Evolutionary conservation across 495 filamentous ascomycete genomes (phyloP).

Genomic region (Ramalina intermedia): DNA sequence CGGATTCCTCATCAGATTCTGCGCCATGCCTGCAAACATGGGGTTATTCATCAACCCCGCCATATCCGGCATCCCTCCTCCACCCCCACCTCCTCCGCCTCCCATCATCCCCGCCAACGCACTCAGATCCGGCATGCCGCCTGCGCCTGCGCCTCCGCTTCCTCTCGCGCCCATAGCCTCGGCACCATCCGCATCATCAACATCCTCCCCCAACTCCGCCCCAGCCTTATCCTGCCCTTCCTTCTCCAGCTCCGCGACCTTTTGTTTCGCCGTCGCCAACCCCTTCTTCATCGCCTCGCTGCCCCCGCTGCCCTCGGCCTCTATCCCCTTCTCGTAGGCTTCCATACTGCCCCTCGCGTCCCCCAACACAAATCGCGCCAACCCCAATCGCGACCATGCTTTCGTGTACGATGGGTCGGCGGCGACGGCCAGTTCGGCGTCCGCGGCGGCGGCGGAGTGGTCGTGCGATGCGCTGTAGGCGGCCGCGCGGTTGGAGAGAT

Average conservation of each 20-base stretch:
- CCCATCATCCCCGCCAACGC: slow-evolving; percentile 60
- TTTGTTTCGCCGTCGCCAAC: slow-evolving; percentile 74
- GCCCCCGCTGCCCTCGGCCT: slow-evolving; percentile 83
- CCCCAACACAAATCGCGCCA: slow-evolving; percentile 78
- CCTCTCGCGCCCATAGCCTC: slow-evolving; percentile 17
- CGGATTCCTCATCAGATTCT: slow-evolving; percentile 93
- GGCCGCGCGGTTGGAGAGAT: slow-evolving; percentile 92
- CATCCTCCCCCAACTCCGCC: slow-evolving; percentile 35
- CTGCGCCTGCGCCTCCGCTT: slow-evolving; percentile 35
- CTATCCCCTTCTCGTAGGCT: slow-evolving; percentile 85
- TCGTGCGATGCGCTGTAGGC: slow-evolving; percentile 70
- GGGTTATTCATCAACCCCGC: slow-evolving; percentile 84
- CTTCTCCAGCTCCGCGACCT: slow-evolving; percentile 56
- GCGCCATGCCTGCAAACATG: slow-evolving; percentile 92
- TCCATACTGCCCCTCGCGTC: slow-evolving; percentile 87
- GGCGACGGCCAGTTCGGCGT: slow-evolving; percentile 76
- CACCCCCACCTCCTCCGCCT: slow-evolving; percentile 40
- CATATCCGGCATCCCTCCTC: slow-evolving; percentile 78
- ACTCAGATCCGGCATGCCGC: slow-evolving; percentile 69
- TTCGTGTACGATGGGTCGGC: slow-evolving; percentile 90
- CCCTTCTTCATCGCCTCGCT: slow-evolving; percentile 87
- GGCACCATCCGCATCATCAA: slow-evolving; percentile 23
- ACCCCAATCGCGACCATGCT: slow-evolving; percentile 83
- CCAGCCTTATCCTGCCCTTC: slow-evolving; percentile 27
- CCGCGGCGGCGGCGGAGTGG: slow-evolving; percentile 63